These are phyloP conservation scores for Cyclotella distinguenda DNA, from an alignment of 108 stramenopile species.

Conservation along the genomic window DNA sequence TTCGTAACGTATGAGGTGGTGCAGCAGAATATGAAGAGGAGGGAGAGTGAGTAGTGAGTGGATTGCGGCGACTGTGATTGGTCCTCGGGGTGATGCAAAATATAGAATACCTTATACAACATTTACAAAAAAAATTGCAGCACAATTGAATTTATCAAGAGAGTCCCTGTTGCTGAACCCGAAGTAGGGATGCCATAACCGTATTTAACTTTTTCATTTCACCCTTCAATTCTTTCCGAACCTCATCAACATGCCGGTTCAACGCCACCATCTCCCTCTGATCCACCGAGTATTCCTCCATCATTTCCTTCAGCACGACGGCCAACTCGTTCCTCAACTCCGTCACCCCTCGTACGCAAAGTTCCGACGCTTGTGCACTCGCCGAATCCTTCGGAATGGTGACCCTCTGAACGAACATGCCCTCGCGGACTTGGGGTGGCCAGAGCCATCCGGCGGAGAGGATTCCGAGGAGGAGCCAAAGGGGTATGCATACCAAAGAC, in stretches of 20 bases:
- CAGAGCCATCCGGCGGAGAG: slow-evolving; percentile 73
- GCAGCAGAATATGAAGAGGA: slow-evolving; percentile 51
- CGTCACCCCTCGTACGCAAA: slow-evolving; percentile 56
- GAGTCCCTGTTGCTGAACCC: slow-evolving; percentile 26
- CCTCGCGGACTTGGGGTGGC: slow-evolving; percentile 86
- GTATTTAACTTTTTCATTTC: slow-evolving; percentile 76
- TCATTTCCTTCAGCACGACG: slow-evolving; percentile 54
- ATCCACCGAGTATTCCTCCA: slow-evolving; percentile 57
- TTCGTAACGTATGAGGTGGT: slow-evolving; percentile 79
- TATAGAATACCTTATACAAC: too few relatives aligned
- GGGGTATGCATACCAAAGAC: slow-evolving; percentile 64
- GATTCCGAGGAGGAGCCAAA: slow-evolving; percentile 75
- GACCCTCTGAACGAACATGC: slow-evolving; percentile 73
- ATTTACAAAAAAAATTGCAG: too few relatives aligned
- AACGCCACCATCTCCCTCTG: slow-evolving; percentile 65
- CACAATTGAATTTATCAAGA: not conserved
- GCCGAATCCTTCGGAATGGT: slow-evolving; percentile 59
- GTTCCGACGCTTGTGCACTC: slow-evolving; percentile 44
- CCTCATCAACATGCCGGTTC: slow-evolving; percentile 60
- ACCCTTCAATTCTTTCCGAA: slow-evolving; percentile 65
- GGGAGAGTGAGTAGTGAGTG: too few relatives aligned
- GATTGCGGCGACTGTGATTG: too few relatives aligned
- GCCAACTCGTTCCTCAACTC: slow-evolving; percentile 56
- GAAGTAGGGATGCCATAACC: slow-evolving; percentile 71
- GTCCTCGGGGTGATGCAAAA: too few relatives aligned